Conservation (phyloP, 257 asterid species). For the Penstemon eatonii region DNA sequence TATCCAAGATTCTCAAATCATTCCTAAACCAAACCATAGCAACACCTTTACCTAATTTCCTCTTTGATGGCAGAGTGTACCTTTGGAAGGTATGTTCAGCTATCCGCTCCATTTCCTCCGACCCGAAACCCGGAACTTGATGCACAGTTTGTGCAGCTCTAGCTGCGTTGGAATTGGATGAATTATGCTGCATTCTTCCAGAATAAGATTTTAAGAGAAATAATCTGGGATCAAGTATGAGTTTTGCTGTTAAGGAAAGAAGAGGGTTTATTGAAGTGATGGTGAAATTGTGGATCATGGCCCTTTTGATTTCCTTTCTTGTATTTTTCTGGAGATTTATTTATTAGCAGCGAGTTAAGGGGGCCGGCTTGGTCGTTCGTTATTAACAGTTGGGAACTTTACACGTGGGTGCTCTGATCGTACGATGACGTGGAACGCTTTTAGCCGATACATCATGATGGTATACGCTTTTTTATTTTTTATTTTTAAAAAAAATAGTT, state of each 20-base stretch:
- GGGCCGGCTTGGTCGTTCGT: constrained; percentile 41
- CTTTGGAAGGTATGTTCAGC: constrained; percentile 48
- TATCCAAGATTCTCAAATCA: constrained; percentile 81
- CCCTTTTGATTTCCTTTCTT: constrained; percentile 17
- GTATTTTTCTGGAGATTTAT: neutral
- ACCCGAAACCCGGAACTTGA: constrained; percentile 58
- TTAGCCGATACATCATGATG: constrained; percentile 18
- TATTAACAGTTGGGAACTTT: constrained; percentile 43
- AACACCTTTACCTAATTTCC: constrained; percentile 67
- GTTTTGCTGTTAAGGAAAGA: constrained; percentile 23
- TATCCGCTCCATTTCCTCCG: constrained; percentile 59
- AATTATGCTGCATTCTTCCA: constrained; percentile 32
- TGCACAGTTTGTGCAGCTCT: constrained; percentile 44
- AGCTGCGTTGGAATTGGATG: constrained; percentile 39
- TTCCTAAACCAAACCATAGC: constrained; percentile 91
- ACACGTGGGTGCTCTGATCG: constrained; percentile 30
- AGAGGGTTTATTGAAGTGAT: constrained; percentile 31
- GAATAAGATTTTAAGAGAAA: neutral
- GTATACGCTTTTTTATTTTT: neutral
- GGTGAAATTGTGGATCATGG: constrained; percentile 38
- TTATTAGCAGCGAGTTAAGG: neutral
- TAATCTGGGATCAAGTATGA: constrained; percentile 17
- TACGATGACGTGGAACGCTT: constrained; percentile 42
- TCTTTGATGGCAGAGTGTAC: constrained; percentile 37
- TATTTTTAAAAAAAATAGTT: too few relatives aligned